Evolutionary conservation across 23 red algal species (phyloP), one percentile per base, ranked within the genome.

Genomic region (Rhodosorus marinus): DNA sequence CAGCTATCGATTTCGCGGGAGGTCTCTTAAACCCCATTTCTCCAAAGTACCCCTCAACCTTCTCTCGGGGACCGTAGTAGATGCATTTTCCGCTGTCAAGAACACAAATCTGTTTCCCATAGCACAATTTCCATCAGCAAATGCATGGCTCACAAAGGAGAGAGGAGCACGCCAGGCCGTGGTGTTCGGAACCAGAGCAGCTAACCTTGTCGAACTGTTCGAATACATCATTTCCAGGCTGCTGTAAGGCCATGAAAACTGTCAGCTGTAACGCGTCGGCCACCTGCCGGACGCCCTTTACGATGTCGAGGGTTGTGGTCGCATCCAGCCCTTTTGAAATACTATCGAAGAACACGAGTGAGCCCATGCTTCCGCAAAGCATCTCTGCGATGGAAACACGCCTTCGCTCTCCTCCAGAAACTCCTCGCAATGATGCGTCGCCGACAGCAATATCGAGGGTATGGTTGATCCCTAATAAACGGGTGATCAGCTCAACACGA

Each of bases 351-450:
- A 77, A 20, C 29, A 76, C 43, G 2, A 93, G 20, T 14, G 52
- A 34, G 7, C 70, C 59, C 34, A 58, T 51, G 3, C 62, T 35
- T 26, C 51, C 69, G 29, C 78, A 35, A 15, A 57, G 52, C 86
- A 93, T 93, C 35, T 93, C 86, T 21, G 53, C 86, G 41, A 93
- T 83, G 1, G 86, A 83, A 4, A 82, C 76, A 11, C 86, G 41
- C 70, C 83, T 93, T 67, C 60, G 70, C 51, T 93, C 86, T 8
- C 86, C 86, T 24, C 86, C 86, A 64, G 72, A 80, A 33, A 82
- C 62, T 14, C 86, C 86, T 35, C 86, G 63, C 26, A 93, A 52
- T 20, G 64, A 52, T 32, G 71, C 66, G 54, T 76, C 53, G 1
- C 86, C 86, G 8, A 93, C 57, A 25, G 73, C 51, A 33, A 78